These are phyloP conservation scores for Xylaria sp. DNA, from an alignment of 2,329 filamentous ascomycete genomes.

Conservation along the genomic window DNA sequence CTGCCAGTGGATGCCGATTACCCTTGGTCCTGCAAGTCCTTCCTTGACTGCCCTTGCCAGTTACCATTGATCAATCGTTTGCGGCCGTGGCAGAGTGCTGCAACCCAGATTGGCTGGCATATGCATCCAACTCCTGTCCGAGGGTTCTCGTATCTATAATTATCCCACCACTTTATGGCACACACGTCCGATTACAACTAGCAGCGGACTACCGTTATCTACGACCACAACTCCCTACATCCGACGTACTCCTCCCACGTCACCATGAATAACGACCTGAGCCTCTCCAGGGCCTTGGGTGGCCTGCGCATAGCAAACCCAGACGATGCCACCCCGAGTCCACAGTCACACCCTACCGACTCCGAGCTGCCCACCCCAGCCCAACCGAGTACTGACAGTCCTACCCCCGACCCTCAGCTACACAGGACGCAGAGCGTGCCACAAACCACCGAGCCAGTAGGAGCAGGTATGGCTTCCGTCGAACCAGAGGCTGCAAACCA, in stretches of 20 bases:
- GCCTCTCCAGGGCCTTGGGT: slow-evolving; percentile 88
- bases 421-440: slow-evolving; percentile 31
- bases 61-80: slow-evolving; percentile 18
- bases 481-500: slow-evolving; percentile 37
- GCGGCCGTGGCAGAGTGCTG: slow-evolving; percentile 12
- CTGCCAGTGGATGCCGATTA: background rate
- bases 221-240: background rate
- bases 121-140: slow-evolving; percentile 14
- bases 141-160: slow-evolving; percentile 16
- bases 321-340: slow-evolving; percentile 66
- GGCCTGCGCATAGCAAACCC: slow-evolving; percentile 97
- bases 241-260: background rate
- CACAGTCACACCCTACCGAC: slow-evolving; percentile 42
- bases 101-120: slow-evolving; percentile 12
- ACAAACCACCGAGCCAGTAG: slow-evolving; percentile 30
- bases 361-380: slow-evolving; percentile 35
- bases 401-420: slow-evolving; percentile 34
- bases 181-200: slow-evolving; percentile 7
- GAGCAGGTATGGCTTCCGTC: slow-evolving; percentile 32
- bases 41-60: slow-evolving; percentile 6
- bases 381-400: slow-evolving; percentile 31
- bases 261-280: slow-evolving; percentile 88
- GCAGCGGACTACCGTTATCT: slow-evolving; percentile 2
- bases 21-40: background rate
- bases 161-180: slow-evolving; percentile 10